A percentile compares a stretch with the other conserved stretches of the same genome.
Conservation (phyloP, 2,329 filamentous ascomycete species). For the Talaromyces marneffei region DNA sequence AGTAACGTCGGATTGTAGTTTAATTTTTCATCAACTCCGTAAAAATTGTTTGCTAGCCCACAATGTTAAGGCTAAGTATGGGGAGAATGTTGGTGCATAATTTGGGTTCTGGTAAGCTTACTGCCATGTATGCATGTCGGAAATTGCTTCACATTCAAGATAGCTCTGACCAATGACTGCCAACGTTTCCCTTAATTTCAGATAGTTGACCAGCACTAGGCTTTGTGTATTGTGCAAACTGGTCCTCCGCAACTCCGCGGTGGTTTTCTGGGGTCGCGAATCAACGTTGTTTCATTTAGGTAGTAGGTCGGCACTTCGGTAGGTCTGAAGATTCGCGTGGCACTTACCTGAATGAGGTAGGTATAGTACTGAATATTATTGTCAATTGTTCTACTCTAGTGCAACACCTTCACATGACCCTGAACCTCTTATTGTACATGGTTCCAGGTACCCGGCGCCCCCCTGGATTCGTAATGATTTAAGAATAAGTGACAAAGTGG, state of each 20-base stretch:
- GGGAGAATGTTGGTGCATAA: neutral
- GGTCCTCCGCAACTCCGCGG: conserved; percentile 3
- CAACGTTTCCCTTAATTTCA: neutral
- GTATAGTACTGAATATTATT: neutral
- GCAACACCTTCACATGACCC: neutral
- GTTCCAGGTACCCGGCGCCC: neutral
- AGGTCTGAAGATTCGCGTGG: neutral
- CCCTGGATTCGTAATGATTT: neutral
- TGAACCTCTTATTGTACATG: neutral
- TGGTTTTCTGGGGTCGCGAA: neutral
- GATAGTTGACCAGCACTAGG: neutral
- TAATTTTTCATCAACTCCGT: neutral
- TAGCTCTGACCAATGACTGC: neutral
- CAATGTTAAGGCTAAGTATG: neutral
- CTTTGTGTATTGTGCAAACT: neutral
- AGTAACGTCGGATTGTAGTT: neutral
- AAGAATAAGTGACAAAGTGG: neutral
- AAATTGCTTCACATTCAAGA: neutral
- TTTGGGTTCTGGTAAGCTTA: neutral
- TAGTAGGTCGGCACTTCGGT: neutral
- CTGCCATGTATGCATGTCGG: neutral
- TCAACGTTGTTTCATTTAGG: neutral
- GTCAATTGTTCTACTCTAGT: neutral
- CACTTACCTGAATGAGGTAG: neutral
- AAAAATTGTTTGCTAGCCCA: neutral